Evolutionary conservation across 169 alveolate species (phyloP).

Genomic region (Cryptosporidium sp.): DNA sequence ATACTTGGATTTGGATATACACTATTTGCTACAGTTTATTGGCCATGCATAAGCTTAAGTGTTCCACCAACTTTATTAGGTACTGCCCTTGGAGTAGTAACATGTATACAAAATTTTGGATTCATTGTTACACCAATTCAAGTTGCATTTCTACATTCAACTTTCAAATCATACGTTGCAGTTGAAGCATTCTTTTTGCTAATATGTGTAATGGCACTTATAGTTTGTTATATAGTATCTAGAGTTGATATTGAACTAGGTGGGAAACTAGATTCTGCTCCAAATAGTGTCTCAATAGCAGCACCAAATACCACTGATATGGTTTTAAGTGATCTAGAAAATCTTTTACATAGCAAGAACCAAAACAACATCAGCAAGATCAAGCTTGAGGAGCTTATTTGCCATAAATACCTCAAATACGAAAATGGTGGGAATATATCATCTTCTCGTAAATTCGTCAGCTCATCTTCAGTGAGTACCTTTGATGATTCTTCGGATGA

Average conservation of each 20-base stretch:
- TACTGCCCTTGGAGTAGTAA: conserved; percentile 71
- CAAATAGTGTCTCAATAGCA: conserved; percentile 5
- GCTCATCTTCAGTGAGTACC: conserved; percentile 70
- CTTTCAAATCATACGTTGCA: conserved; percentile 52
- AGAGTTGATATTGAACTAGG: conserved; percentile 53
- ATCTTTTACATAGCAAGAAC: neutral
- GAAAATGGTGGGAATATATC: neutral
- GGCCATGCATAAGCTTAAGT: conserved; percentile 75
- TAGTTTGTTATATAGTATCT: conserved; percentile 43
- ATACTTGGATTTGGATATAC: conserved; percentile 74
- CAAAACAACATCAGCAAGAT: neutral
- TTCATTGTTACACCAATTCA: conserved; percentile 67
- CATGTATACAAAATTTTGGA: conserved; percentile 71
- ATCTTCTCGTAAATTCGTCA: conserved; percentile 29
- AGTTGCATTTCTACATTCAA: conserved; percentile 70
- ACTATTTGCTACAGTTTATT: conserved; percentile 69
- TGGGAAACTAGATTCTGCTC: conserved; percentile 44
- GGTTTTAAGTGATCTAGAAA: conserved; percentile 16
- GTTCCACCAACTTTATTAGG: conserved; percentile 68
- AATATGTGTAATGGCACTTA: conserved; percentile 59
- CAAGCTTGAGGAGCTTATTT: conserved; percentile 61
- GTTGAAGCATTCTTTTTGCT: conserved; percentile 60
- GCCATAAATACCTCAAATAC: conserved; percentile 8
- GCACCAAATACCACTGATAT: neutral
- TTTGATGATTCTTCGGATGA: conserved; percentile 52